phyloP scores from a whole-genome alignment of 78 protist genomes.

The Emiliania huxleyi region DNA sequence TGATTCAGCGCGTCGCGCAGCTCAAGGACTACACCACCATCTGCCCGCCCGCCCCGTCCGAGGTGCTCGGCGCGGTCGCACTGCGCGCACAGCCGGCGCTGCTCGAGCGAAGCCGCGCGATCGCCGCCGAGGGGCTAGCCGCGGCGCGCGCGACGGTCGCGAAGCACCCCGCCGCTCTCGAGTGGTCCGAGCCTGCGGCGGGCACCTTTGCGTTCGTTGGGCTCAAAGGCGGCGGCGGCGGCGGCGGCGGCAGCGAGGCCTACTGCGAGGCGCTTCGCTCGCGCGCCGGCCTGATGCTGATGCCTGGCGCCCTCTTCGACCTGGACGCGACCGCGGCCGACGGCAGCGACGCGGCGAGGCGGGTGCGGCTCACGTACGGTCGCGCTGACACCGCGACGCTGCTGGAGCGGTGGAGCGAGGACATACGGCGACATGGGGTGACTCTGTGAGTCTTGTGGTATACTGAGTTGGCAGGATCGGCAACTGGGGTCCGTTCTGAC shows the following conservation, averaged over 20 bases:
- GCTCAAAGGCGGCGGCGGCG: neutral
- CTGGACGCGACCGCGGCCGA: neutral
- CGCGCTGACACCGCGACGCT: neutral
- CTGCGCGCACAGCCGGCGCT: neutral
- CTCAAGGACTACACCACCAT: conserved; percentile 2
- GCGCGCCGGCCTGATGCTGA: neutral
- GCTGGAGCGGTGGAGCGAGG: neutral
- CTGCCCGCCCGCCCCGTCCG: neutral
- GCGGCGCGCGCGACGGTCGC: neutral
- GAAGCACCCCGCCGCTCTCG: too few species aligned
- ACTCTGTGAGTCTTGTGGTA: too few species aligned
- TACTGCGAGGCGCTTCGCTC: neutral
- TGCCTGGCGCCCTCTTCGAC: neutral
- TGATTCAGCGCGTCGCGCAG: neutral
- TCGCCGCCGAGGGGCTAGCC: neutral
- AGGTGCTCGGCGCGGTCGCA: neutral
- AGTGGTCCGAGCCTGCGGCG: neutral
- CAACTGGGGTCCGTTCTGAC: too few species aligned
- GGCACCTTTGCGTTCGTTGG: neutral
- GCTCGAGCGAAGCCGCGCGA: neutral
- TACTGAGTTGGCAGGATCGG: too few species aligned
- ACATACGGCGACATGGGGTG: neutral
- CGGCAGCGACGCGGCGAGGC: too few species aligned
- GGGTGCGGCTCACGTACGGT: neutral
- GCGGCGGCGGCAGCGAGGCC: neutral